Percentiles rank a stretch among this genome's conserved stretches.
These are phyloP conservation scores for Leccinum subrobustum DNA, from an alignment of 1,284 basidiomycete species.

Conservation along the genomic window DNA sequence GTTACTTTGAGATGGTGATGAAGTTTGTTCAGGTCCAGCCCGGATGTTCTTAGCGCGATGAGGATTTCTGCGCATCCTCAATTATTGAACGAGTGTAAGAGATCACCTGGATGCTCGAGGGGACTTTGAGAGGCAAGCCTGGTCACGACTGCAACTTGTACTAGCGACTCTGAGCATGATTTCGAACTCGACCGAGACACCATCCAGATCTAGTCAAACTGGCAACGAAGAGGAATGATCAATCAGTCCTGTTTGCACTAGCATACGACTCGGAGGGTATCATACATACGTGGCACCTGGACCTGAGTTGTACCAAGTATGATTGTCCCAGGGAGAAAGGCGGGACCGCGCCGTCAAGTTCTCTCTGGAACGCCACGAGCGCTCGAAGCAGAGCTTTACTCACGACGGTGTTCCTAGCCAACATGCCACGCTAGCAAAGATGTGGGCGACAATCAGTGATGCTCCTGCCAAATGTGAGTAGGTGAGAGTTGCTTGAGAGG, in stretches of 20 bases:
- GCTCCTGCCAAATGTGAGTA: no score
- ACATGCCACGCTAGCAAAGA: no score
- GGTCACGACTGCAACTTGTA: background rate
- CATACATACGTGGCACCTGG: background rate
- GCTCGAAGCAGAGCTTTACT: background rate
- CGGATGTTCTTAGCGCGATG: constrained; percentile 5
- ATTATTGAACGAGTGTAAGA: constrained; percentile 10
- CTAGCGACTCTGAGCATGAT: constrained; percentile 13
- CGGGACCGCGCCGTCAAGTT: background rate
- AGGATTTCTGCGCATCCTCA: constrained; percentile 20
- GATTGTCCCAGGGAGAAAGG: constrained; percentile 1
- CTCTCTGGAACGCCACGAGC: constrained; percentile 4
- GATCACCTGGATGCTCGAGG: constrained; percentile 19
- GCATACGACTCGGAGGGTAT: background rate
- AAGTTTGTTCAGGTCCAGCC: constrained; percentile 24
- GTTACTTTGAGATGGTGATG: background rate
- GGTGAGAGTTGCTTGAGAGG: no score
- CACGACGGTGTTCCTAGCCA: background rate
- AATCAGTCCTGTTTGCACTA: background rate
- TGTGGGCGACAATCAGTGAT: no score
- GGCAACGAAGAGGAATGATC: background rate
- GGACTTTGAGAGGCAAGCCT: constrained; percentile 1
- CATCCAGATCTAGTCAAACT: constrained; percentile 4
- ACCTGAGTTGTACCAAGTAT: background rate
- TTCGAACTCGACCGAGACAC: constrained; percentile 22